These are phyloP conservation scores for Paulownia fortunei DNA, from an alignment of 257 asterid genomes.

Conservation along the genomic window DNA sequence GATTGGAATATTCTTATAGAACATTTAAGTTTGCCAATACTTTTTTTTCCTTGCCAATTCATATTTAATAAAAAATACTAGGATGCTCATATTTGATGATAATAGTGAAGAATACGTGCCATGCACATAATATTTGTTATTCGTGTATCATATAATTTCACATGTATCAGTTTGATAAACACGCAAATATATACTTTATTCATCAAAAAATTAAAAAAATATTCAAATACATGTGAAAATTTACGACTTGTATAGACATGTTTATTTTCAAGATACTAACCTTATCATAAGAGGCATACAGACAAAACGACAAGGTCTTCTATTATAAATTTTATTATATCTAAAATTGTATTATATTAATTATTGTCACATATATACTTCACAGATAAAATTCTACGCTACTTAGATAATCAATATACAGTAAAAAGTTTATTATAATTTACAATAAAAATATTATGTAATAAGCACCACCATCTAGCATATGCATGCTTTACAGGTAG, in stretches of 20 bases:
- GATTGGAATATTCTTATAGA: neutral
- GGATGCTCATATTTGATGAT: neutral
- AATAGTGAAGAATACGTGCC: neutral
- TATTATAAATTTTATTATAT: too few relatives aligned
- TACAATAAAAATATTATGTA: too few relatives aligned
- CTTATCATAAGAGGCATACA: too few relatives aligned
- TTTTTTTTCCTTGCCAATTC: neutral
- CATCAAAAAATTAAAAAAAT: neutral
- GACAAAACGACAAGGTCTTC: too few relatives aligned
- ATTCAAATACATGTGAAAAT: neutral
- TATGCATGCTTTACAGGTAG: constrained; percentile 26
- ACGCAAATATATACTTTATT: neutral
- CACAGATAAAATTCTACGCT: too few relatives aligned
- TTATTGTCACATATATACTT: too few relatives aligned
- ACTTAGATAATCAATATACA: too few relatives aligned
- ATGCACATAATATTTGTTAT: neutral
- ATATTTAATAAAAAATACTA: neutral
- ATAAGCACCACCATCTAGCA: too few relatives aligned
- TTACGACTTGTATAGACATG: neutral
- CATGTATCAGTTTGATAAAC: neutral
- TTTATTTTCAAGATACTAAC: too few relatives aligned
- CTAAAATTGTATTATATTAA: too few relatives aligned
- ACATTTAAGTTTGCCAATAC: neutral
- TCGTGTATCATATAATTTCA: neutral
- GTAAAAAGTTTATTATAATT: too few relatives aligned